These are phyloP conservation scores for Termitomyces heimii DNA, from an alignment of 768 basidiomycete genomes.

Conservation along the genomic window DNA sequence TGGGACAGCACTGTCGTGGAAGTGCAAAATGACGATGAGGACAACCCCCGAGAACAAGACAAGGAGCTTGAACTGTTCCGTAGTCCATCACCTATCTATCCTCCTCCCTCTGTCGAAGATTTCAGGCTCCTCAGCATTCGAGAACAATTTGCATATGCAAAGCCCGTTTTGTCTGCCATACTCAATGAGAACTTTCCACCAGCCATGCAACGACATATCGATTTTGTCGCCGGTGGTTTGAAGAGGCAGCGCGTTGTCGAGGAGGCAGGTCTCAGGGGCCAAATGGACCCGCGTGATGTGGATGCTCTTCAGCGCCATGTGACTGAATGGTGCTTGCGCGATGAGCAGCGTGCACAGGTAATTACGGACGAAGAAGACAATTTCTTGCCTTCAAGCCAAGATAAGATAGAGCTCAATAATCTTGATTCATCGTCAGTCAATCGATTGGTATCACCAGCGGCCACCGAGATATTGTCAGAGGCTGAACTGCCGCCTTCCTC, in stretches of 20 bases:
- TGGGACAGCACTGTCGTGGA: constrained; percentile 44
- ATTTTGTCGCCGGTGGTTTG: constrained; percentile 55
- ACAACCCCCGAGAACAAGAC: constrained; percentile 23
- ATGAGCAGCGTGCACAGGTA: constrained; percentile 10
- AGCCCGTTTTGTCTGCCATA: constrained; percentile 56
- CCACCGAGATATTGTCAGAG: constrained; percentile 13
- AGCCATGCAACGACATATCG: constrained; percentile 37
- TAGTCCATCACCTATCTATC: constrained; percentile 35
- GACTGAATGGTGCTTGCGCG: constrained; percentile 39
- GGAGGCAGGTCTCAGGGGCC: constrained; percentile 29
- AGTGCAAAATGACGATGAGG: constrained; percentile 31
- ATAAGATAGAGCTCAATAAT: neutral
- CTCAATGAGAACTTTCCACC: constrained; percentile 53
- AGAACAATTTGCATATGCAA: constrained; percentile 61
- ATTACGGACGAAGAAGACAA: constrained; percentile 12
- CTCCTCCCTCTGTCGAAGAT: constrained; percentile 32
- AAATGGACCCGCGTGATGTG: constrained; percentile 36
- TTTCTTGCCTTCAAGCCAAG: neutral
- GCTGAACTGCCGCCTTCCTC: constrained; percentile 19
- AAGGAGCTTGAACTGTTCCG: constrained; percentile 18
- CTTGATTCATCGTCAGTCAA: neutral
- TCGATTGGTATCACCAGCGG: constrained; percentile 16
- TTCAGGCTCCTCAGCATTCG: constrained; percentile 46
- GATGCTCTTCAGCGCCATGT: constrained; percentile 27
- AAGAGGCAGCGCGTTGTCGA: constrained; percentile 34